Evolutionary conservation across 441 rosid genomes (phyloP), one percentile per base, ranked within the genome.

Genomic region (Gossypium trilobum): DNA sequence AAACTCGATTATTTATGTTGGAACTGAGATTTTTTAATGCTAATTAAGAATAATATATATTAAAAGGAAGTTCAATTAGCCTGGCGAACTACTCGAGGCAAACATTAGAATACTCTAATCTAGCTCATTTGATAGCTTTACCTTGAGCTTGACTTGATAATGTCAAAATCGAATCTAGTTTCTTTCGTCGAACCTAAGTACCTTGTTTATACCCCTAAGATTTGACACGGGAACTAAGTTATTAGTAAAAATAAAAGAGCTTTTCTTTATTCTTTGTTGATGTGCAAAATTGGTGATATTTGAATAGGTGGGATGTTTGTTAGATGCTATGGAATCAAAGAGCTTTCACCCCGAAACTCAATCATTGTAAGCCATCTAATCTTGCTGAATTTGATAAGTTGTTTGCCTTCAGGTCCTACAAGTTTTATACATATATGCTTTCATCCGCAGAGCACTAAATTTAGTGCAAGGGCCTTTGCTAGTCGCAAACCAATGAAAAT

Each of bases 401-500:
- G 60, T 13, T 54, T 5, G 6, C 25, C 5, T 68, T 68, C 10
- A 16, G 17, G 22, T 50, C 1, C 54, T 13, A 10, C 20, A 51
- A 29, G 44, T 44, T 62, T 22, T 60, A 46, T 10, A 44, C 42
- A 5, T 29, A 29, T 72, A 14, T 25, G 13, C 29, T 31, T 48
- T 61, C 58, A 14, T 72, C 63, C 70, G 66, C 76, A 84, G 97
- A 68, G 39, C 10, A 56, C 44, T 55, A 81, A 75, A 78, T 77
- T 74, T 36, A 65, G 82, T 31, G 27, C 42, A 0, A 57, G 70
- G 50, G 78, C 74, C 10, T 83, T 79, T 70, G 87, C 89, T 0
- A 84, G 83, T 74, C 83, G 81, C 69, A 87, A 85, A 78, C 78
- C 92, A 1, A 59, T 62, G 65, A 87, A 85, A 80, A 88, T 82